Evolutionary conservation across 352 stramenopile genomes (phyloP).

Genomic region (Pythium monospermum): DNA sequence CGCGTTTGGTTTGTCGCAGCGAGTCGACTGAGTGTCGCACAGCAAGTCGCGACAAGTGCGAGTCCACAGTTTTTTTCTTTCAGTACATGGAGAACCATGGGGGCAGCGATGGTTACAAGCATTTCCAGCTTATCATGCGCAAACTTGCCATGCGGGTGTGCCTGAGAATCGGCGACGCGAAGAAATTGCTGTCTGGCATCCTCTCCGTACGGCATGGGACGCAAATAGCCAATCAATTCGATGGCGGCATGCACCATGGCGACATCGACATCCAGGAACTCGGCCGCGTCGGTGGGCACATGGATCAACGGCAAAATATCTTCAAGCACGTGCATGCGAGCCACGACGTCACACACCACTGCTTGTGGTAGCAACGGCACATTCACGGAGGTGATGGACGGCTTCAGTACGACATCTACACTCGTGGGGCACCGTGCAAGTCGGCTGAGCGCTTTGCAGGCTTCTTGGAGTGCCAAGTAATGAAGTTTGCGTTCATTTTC

Average conservation of each 20-base stretch:
- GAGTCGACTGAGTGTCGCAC: slow-evolving; percentile 50
- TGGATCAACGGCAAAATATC: slow-evolving; percentile 56
- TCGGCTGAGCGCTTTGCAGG: slow-evolving; percentile 51
- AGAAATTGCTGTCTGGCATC: slow-evolving; percentile 37
- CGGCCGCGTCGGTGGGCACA: slow-evolving; percentile 37
- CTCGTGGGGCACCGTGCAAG: slow-evolving; percentile 39
- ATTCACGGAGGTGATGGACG: slow-evolving; percentile 39
- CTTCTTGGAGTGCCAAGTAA: slow-evolving; percentile 42
- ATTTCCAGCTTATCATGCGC: slow-evolving; percentile 36
- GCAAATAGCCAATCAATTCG: slow-evolving; percentile 54
- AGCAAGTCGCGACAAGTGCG: slow-evolving; percentile 47
- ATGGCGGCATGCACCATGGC: slow-evolving; percentile 41
- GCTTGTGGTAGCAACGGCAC: slow-evolving; percentile 52
- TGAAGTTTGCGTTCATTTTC: slow-evolving; percentile 40
- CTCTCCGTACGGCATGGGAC: slow-evolving; percentile 57
- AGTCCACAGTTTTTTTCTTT: slow-evolving; percentile 34
- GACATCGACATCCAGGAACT: slow-evolving; percentile 39
- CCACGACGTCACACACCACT: slow-evolving; percentile 57
- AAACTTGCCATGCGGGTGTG: slow-evolving; percentile 33
- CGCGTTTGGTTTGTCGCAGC: slow-evolving; percentile 48
- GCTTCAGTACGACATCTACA: slow-evolving; percentile 34
- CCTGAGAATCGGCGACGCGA: slow-evolving; percentile 1
- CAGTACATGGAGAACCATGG: slow-evolving; percentile 51
- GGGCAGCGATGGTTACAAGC: slow-evolving; percentile 44
- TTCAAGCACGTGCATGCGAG: slow-evolving; percentile 62